Conservation (phyloP, 805 yeast species). For the Metschnikowia baotianmanensis region DNA sequence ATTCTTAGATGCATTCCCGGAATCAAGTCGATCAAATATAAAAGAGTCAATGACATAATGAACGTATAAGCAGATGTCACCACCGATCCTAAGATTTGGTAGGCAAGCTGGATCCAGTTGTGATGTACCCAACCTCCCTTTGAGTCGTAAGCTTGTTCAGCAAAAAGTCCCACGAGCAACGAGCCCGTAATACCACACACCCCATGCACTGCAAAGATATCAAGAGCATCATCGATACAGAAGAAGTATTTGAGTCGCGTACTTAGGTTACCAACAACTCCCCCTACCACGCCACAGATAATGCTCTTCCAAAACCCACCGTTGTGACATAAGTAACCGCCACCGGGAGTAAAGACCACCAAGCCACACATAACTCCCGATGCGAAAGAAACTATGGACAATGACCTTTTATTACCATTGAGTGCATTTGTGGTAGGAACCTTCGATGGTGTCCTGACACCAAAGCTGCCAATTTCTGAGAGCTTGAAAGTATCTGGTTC, state of each 20-base stretch:
- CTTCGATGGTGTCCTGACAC: background rate
- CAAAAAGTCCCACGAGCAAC: slow-evolving; percentile 40
- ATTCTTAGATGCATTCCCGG: slow-evolving; percentile 44
- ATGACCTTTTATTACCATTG: slow-evolving; percentile 16
- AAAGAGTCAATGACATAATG: slow-evolving; percentile 28
- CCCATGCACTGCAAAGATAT: slow-evolving; percentile 44
- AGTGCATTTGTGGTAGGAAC: background rate
- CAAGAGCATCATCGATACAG: slow-evolving; percentile 42
- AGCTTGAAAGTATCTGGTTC: slow-evolving; percentile 1
- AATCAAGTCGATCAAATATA: slow-evolving; percentile 36
- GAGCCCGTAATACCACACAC: slow-evolving; percentile 42
- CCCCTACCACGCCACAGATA: slow-evolving; percentile 40
- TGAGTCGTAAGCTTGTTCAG: slow-evolving; percentile 29
- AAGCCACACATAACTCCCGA: slow-evolving; percentile 43
- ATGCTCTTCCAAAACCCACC: slow-evolving; percentile 40
- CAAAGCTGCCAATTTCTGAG: slow-evolving; percentile 1
- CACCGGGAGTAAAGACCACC: slow-evolving; percentile 44
- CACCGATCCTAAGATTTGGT: slow-evolving; percentile 37
- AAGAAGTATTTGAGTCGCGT: slow-evolving; percentile 40
- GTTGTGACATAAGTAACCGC: slow-evolving; percentile 37
- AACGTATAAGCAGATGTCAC: slow-evolving; percentile 36
- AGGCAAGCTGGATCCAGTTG: slow-evolving; percentile 41
- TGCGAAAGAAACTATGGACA: slow-evolving; percentile 39
- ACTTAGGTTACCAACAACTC: slow-evolving; percentile 33
- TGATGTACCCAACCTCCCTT: slow-evolving; percentile 42